Base-by-base conservation (phyloP, 257 asterid genomes). In the Solanum raphanifolium region DNA sequence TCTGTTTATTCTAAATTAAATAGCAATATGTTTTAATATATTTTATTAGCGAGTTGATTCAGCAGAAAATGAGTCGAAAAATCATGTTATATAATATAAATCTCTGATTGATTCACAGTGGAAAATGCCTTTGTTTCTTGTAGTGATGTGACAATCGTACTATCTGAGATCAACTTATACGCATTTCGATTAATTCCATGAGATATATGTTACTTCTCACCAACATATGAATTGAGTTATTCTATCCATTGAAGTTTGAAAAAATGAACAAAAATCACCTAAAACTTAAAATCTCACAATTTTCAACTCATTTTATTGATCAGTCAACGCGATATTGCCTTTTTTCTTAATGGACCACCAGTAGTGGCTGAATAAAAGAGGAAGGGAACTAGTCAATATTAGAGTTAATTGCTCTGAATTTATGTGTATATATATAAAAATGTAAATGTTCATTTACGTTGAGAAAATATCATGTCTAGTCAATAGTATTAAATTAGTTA, bases 201-300 rank as follows among this genome's bases (percentile, higher is more conserved):
- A 66, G 4, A 68, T 2, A 27, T 66, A 0, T 25, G 2, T 25
- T 12, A 66, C 20, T 13, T 66, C 9, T 6, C 1, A 66, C 4
- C 35, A 66, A 66, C 13, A 31, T 9, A 27, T 68, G 35, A 27
- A 27, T 68, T 27, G 21, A 27, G 20, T 65, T 65, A 2, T 62
- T 62, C 1, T 9, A 2, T 62, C 9, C 9, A 65, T 7, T 0
- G 2, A 65, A 65, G 0, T 11, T 65, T 25, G 0, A 2, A 66
- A 1, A 11, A 25, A 66, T 66, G 9, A 66, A 66, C 2, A 6
- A 12, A 66, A 66, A 5, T 11, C 35, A 66, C 3, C 1, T 25
- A 38, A 12, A 27, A 25, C 34, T 5, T 25, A 6, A 25, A 65
- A 11, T 5, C 0, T 66, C 18, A 66, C 1, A 0, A 10, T 2